Conservation (phyloP, 352 stramenopile genomes). For the Pythium sp. region DNA sequence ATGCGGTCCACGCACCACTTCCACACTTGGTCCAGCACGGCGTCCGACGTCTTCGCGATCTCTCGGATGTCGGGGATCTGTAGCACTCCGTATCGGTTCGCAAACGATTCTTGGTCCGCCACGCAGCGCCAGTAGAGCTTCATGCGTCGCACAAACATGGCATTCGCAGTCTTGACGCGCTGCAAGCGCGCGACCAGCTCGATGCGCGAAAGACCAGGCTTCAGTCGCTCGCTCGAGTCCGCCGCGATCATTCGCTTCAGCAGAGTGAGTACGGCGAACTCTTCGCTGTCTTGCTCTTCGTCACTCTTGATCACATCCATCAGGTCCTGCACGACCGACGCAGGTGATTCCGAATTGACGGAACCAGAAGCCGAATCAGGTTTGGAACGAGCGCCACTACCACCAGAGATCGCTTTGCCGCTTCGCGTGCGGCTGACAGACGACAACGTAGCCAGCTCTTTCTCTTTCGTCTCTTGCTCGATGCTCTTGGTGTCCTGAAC, state of each 20-base stretch:
- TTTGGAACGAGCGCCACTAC: background rate
- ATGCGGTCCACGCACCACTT: conserved; percentile 85
- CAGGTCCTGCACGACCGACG: conserved; percentile 24
- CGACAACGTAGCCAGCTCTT: background rate
- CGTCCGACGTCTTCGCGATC: conserved; percentile 48
- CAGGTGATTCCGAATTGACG: background rate
- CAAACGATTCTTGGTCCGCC: conserved; percentile 27
- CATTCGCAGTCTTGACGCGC: conserved; percentile 48
- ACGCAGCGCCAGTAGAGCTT: conserved; percentile 83
- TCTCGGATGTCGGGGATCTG: conserved; percentile 50
- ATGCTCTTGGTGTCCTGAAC: conserved; percentile 14
- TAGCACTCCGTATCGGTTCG: conserved; percentile 17
- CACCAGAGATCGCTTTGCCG: conserved; percentile 18
- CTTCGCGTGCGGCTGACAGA: conserved; percentile 21
- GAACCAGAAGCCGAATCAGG: background rate
- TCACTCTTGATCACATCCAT: conserved; percentile 30
- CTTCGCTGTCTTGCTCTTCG: conserved; percentile 38
- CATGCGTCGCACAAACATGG: conserved; percentile 77
- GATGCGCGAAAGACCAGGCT: conserved; percentile 32
- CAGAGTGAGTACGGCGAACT: conserved; percentile 46
- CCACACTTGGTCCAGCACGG: conserved; percentile 77
- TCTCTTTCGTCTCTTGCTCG: conserved; percentile 7
- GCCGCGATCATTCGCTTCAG: conserved; percentile 55
- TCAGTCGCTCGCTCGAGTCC: conserved; percentile 58
- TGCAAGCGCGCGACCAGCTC: conserved; percentile 41